These are phyloP conservation scores for Entelexis sorbosivorans DNA, from an alignment of 1,139 yeast genomes.

Conservation along the genomic window DNA sequence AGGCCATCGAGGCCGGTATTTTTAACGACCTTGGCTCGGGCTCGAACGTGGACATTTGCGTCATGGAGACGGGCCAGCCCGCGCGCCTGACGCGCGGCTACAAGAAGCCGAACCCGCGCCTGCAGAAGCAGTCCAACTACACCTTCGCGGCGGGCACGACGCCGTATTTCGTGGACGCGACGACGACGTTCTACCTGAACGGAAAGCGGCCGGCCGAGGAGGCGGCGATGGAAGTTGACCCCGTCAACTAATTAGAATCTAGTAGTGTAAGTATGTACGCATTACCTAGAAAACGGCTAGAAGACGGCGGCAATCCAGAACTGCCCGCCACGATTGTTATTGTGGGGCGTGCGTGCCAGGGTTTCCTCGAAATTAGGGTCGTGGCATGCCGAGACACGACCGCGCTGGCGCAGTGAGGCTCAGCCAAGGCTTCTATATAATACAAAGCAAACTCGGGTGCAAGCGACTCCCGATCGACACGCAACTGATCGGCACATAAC, in stretches of 20 bases:
- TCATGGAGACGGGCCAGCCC: slow-evolving; percentile 76
- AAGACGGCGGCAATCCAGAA: too few relatives aligned
- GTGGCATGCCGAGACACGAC: not conserved
- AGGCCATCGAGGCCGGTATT: slow-evolving; percentile 94
- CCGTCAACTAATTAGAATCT: slow-evolving; percentile 21
- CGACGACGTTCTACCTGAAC: slow-evolving; percentile 29
- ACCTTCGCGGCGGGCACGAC: slow-evolving; percentile 88
- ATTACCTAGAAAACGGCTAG: too few relatives aligned
- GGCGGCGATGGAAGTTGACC: slow-evolving; percentile 66
- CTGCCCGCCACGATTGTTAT: too few relatives aligned
- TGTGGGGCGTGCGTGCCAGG: not conserved
- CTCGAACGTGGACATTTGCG: slow-evolving; percentile 92
- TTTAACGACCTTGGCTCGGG: slow-evolving; percentile 99
- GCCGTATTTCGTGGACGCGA: slow-evolving; percentile 57
- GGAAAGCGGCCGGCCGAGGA: slow-evolving; percentile 27
- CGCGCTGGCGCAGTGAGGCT: slow-evolving; percentile 2
- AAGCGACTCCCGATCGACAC: not conserved
- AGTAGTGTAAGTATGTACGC: too few relatives aligned
- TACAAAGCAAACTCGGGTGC: too few relatives aligned
- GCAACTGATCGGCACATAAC: not conserved
- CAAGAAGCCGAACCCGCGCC: slow-evolving; percentile 82
- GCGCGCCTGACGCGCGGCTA: slow-evolving; percentile 77
- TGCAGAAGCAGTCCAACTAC: slow-evolving; percentile 67
- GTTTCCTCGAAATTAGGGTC: not conserved
- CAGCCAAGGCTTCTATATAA: not conserved